Percentiles rank a stretch among this genome's conserved stretches.
Conservation (phyloP, 306 rosid genomes). For the Hippophae rhamnoides region DNA sequence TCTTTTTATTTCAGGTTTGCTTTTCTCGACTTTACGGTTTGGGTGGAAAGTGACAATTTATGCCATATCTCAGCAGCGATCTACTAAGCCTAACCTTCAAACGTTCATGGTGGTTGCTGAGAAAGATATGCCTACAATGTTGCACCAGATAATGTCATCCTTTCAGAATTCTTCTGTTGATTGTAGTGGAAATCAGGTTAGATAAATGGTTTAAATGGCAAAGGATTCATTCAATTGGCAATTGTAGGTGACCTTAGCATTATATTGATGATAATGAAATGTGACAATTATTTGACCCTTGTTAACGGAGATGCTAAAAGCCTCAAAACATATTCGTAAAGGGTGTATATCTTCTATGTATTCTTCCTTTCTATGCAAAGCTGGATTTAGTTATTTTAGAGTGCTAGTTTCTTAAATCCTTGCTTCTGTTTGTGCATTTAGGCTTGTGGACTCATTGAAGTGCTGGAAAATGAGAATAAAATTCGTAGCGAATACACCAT, state of each 20-base stretch:
- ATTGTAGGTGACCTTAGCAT: background rate
- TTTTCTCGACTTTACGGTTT: conserved; percentile 65
- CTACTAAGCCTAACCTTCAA: conserved; percentile 58
- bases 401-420: conserved; percentile 14
- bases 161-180: conserved; percentile 38
- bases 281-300: background rate
- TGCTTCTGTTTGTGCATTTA: conserved; percentile 26
- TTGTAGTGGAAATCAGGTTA: conserved; percentile 67
- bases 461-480: conserved; percentile 63
- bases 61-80: conserved; percentile 57
- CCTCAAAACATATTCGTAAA: background rate
- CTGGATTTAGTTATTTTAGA: background rate
- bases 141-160: conserved; percentile 50
- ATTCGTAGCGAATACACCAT: conserved; percentile 54
- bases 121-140: conserved; percentile 49
- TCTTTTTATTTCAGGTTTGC: conserved; percentile 46
- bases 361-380: background rate
- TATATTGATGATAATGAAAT: background rate
- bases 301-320: background rate
- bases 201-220: conserved; percentile 4
- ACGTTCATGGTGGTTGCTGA: conserved; percentile 76
- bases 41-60: conserved; percentile 84
- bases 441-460: conserved; percentile 65
- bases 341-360: background rate
- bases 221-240: conserved; percentile 14